Base-by-base conservation (phyloP, 192 early-diverging fungal species). In the Blastocladiella britannica region DNA sequence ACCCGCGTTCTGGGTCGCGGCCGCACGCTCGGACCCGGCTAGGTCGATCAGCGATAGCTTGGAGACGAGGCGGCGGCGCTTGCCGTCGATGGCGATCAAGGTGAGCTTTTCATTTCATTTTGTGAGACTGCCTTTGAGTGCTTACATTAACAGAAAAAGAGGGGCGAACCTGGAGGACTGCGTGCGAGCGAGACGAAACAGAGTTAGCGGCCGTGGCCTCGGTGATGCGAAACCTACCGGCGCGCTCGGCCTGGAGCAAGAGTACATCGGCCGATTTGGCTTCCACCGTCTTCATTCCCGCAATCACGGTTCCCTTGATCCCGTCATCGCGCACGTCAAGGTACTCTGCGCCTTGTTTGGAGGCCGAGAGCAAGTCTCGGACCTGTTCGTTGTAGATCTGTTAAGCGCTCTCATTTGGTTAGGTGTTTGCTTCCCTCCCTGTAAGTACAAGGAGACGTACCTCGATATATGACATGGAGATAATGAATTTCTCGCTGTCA, bases 341-440 rank as follows among this genome's bases (percentile, higher is more conserved):
- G 25, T 58, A 58, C 5, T 68, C 59, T 96, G 81, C 51, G 68
- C 72, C 52, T 82, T 86, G 22, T 82, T 75, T 0, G 93, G 91
- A 54, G 25, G 57, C 59, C n/a, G 79, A 72, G 3, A 99, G 74
- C 29, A 99, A 67, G 64, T 99, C 95, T 20, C 82, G 81, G 57
- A 99, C 80, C 0, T 72, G 77, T 65, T 94, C 91, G 69, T 94
- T 94, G 69, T 99, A 99, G 37, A 99, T 97, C 66, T 99, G 87
- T 88, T 12, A 95, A 93, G 54, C 90, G 81, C 31, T n/a, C n/a
- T n/a, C n/a, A n/a, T n/a, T n/a, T n/a, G n/a, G n/a, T n/a, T n/a
- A 99, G 62, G 22, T 94, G 67, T 59, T 83, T 97, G 65, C 90
- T 86, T 12, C 85, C 79, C 24, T 80, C 75, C n/a, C n/a, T 1